Evolutionary conservation across 768 basidiomycete genomes (phyloP).

Genomic region (Pholiota conissans): DNA sequence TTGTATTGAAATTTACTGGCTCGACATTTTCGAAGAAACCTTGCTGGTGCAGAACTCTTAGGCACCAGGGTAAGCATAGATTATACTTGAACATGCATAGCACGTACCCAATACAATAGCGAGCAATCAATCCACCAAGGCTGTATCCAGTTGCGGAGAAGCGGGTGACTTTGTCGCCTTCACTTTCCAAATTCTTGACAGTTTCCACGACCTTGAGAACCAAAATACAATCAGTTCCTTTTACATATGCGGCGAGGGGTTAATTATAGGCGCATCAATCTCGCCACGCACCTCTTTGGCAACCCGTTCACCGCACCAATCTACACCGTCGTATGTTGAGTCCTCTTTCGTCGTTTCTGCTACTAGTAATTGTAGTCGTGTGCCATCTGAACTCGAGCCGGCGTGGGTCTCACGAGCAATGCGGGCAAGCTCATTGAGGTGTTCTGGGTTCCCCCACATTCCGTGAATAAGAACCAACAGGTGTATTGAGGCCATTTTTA

Average conservation of each 20-base stretch:
- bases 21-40: conserved; percentile 69
- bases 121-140: conserved; percentile 79
- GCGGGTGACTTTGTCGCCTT: conserved; percentile 59
- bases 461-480: conserved; percentile 59
- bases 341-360: conserved; percentile 66
- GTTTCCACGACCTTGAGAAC: conserved; percentile 52
- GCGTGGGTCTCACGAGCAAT: conserved; percentile 48
- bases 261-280: not conserved
- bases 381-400: conserved; percentile 30
- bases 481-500: conserved; percentile 34
- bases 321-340: conserved; percentile 80
- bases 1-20: conserved; percentile 80
- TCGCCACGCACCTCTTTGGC: conserved; percentile 63
- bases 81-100: not conserved
- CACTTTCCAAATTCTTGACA: conserved; percentile 48
- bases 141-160: conserved; percentile 80
- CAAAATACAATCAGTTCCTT: not conserved
- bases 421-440: conserved; percentile 60
- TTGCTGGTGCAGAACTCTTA: conserved; percentile 62
- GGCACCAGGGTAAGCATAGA: not conserved
- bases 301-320: conserved; percentile 82
- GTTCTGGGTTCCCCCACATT: conserved; percentile 80
- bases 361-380: conserved; percentile 59
- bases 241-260: not conserved
- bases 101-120: conserved; percentile 73